Base-by-base conservation (phyloP, 805 yeast genomes). In the Barnettozyma vustinii region DNA sequence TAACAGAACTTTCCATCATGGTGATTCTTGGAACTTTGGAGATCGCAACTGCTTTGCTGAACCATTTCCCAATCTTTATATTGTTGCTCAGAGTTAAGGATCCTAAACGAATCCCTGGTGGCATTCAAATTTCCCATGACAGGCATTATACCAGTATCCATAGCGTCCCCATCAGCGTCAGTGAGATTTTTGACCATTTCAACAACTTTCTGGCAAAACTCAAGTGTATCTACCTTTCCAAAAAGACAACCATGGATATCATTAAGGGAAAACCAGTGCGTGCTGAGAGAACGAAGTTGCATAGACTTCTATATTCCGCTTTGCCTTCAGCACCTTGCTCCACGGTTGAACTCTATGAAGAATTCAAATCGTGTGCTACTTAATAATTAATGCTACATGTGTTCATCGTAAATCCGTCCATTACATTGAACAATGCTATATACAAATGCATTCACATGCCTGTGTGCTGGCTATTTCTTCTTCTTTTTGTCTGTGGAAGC, bases 21-120 rank as follows among this genome's bases (percentile, higher is more conserved):
- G 48, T 71, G 3, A 45, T 73, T 1, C 68, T 77, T 35, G 81
- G 83, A 18, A 45, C 70, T 1, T 64, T 84, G 20, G 94, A 88
- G 55, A 70, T 83, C 39, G 44, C 72, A 0, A 72, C 88, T 53
- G 79, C 91, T 7, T 63, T 80, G 30, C 63, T 90, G 48, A 92
- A 91, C 61, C 91, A 91, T 61, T 79, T 85, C 61, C 99, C 99
- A 1, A 61, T 92, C 10, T 92, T 94, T 66, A 91, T 89, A 1
- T 60, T 92, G 2, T 69, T 95, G 45, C 69, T 94, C 42, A 79
- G 94, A 57, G 42, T 88, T 42, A 94, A 92, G 63, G 92, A 91
- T 61, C 81, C 89, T 9, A 80, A 77, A 46, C 71, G 87, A 47
- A 63, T 82, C 9, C 87, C 87, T 0, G 83, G 83, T 9, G 86